A percentile compares a stretch with the other conserved stretches of the same genome.
These are phyloP conservation scores for Boehmeria nivea DNA, from an alignment of 306 rosid species.

Conservation along the genomic window DNA sequence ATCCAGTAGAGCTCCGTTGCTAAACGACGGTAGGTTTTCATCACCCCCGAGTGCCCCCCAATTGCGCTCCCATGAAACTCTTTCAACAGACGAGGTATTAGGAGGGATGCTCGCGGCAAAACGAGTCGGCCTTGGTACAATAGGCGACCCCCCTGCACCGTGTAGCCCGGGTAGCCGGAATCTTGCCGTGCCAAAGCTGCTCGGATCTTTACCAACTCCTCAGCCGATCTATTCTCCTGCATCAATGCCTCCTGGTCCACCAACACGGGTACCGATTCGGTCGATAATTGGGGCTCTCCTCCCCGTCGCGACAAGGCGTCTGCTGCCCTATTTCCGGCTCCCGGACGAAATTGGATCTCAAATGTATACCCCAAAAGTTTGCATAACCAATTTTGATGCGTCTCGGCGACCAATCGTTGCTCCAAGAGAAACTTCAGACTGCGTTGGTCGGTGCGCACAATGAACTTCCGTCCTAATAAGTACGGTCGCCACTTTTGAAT, in stretches of 20 bases:
- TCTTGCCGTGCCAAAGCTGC: no score
- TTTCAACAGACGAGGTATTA: not conserved
- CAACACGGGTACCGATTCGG: not conserved
- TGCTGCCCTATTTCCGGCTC: not conserved
- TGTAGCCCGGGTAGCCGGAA: not conserved
- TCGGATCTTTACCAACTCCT: no score
- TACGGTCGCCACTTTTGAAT: slow-evolving; percentile 2
- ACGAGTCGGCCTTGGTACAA: not conserved
- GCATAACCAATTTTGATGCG: not conserved
- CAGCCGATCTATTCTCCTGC: no score
- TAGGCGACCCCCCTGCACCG: not conserved
- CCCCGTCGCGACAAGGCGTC: not conserved
- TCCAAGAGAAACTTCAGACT: not conserved
- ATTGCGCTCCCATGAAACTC: not conserved
- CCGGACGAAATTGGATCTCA: not conserved
- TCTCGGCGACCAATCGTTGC: not conserved
- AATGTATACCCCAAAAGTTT: slow-evolving; percentile 2
- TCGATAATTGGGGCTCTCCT: no score
- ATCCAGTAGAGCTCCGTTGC: no score
- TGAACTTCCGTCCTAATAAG: not conserved
- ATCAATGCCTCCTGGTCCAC: no score
- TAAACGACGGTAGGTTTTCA: no score
- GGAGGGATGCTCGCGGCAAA: not conserved
- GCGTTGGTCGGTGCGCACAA: not conserved
- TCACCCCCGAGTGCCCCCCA: not conserved